These are phyloP conservation scores for Chrysoporthe puriensis DNA, from an alignment of 2,329 filamentous ascomycete genomes.

Conservation along the genomic window DNA sequence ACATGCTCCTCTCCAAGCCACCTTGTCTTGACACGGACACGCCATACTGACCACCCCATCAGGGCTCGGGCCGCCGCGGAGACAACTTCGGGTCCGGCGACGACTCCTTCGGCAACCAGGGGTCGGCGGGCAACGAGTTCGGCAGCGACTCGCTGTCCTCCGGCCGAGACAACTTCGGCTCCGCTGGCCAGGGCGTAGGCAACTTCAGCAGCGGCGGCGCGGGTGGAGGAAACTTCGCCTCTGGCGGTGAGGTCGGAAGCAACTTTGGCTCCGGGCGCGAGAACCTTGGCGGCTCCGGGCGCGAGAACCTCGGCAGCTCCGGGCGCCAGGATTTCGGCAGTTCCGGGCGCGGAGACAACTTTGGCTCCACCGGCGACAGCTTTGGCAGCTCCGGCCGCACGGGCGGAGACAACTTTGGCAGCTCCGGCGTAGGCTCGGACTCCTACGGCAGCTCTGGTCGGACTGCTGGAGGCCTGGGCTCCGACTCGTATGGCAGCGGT, in stretches of 20 bases:
- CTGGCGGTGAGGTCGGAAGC: constrained; percentile 19
- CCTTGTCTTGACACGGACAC: neutral
- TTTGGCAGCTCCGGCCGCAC: constrained; percentile 25
- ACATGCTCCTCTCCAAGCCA: neutral
- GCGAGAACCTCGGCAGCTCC: constrained; percentile 19
- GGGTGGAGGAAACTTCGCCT: constrained; percentile 20
- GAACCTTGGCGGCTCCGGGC: constrained; percentile 12
- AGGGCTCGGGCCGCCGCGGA: constrained; percentile 31
- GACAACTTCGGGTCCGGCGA: constrained; percentile 32
- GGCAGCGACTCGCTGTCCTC: constrained; percentile 30
- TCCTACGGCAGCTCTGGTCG: neutral
- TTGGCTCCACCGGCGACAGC: constrained; percentile 11
- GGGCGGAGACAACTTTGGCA: constrained; percentile 24
- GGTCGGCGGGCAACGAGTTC: constrained; percentile 31
- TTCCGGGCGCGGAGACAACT: constrained; percentile 7
- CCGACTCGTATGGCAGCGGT: constrained; percentile 24
- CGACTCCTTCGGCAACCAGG: constrained; percentile 34
- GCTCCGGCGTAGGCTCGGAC: constrained; percentile 7
- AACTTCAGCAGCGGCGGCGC: constrained; percentile 29
- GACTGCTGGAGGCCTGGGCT: constrained; percentile 1
- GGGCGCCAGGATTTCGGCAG: constrained; percentile 30
- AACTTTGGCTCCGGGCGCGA: constrained; percentile 18
- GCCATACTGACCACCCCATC: constrained; percentile 1
- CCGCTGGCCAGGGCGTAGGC: constrained; percentile 19
- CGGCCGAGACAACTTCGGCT: constrained; percentile 24